phyloP scores from a whole-genome alignment of 1,139 yeast genomes.

The Scheffersomyces stambukii region DNA sequence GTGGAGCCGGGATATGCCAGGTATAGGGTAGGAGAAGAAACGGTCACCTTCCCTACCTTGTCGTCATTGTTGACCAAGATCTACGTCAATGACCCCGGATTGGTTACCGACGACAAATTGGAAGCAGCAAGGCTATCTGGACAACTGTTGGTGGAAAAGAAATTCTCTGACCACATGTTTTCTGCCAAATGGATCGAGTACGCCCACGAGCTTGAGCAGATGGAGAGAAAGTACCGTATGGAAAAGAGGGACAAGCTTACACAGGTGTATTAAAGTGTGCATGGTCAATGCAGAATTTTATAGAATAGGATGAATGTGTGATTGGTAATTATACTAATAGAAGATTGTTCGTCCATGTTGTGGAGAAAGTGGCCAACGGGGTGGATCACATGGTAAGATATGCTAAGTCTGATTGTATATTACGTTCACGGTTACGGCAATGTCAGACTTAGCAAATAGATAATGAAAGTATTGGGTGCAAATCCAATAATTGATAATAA shows the following conservation, averaged over 20 bases:
- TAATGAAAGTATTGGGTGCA: too few species aligned
- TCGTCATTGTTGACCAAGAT: constrained; percentile 32
- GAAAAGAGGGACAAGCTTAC: constrained; percentile 36
- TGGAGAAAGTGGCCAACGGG: too few species aligned
- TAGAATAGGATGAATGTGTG: too few species aligned
- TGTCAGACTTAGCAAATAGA: too few species aligned
- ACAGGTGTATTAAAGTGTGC: constrained; percentile 25
- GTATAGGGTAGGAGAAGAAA: constrained; percentile 15
- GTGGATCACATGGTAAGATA: too few species aligned
- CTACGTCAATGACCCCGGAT: constrained; percentile 35
- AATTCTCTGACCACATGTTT: constrained; percentile 70
- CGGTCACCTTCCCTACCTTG: constrained; percentile 37
- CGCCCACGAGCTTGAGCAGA: constrained; percentile 29
- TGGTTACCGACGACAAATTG: constrained; percentile 34
- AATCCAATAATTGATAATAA: too few species aligned
- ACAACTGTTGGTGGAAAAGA: constrained; percentile 43
- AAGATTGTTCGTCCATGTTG: too few species aligned
- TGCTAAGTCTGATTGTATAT: too few species aligned
- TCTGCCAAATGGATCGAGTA: constrained; percentile 54
- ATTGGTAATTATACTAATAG: too few species aligned
- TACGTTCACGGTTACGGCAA: too few species aligned
- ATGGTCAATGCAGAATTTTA: too few species aligned
- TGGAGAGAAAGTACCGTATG: constrained; percentile 39
- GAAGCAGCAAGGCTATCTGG: constrained; percentile 50
- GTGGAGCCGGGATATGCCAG: constrained; percentile 11